A percentile compares a stretch with the other conserved stretches of the same genome.
Evolutionary conservation across 129 eudicot genomes (phyloP).

Genomic region (Centaurea solstitialis): DNA sequence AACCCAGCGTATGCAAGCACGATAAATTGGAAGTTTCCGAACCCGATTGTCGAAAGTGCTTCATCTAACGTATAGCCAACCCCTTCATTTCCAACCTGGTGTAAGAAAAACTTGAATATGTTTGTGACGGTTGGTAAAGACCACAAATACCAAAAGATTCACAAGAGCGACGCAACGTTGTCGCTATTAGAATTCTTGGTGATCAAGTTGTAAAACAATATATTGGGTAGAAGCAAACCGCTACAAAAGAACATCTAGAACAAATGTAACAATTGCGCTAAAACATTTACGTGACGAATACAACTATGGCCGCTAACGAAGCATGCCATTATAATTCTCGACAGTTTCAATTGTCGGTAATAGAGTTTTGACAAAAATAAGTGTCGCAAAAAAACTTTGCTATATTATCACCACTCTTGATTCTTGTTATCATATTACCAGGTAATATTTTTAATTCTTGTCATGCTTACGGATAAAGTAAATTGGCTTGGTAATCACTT

Average conservation of each 20-base stretch:
- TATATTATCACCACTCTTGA: neutral
- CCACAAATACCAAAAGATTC: neutral
- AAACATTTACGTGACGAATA: neutral
- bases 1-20: conserved; percentile 59
- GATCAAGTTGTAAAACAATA: too few species aligned
- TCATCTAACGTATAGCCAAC: conserved; percentile 44
- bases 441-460: too few species aligned
- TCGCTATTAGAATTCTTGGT: too few species aligned
- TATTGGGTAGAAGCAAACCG: neutral
- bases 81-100: conserved; percentile 39
- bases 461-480: too few species aligned
- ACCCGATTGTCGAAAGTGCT: conserved; percentile 48
- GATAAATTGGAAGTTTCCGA: conserved; percentile 54
- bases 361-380: neutral
- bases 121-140: neutral
- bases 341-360: neutral
- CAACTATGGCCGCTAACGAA: neutral
- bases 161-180: neutral
- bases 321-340: neutral
- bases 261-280: neutral
- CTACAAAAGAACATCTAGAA: neutral
- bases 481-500: too few species aligned
- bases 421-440: too few species aligned
- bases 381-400: neutral
- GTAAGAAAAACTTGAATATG: neutral